These are phyloP conservation scores for Kodamaea fungicola DNA, from an alignment of 1,139 yeast species.

Conservation along the genomic window DNA sequence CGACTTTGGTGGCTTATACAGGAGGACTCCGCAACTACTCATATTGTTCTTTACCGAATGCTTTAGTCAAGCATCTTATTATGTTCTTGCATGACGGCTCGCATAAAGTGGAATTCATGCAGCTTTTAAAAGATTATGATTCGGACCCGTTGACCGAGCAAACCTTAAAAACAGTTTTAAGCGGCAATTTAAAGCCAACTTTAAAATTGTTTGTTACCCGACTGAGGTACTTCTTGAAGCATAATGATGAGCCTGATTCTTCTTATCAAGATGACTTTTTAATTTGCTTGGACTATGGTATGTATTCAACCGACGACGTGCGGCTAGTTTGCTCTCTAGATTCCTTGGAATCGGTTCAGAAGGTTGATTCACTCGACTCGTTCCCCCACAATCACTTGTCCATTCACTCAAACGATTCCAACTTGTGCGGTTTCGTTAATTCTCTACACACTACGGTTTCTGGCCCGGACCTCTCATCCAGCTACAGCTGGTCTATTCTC, in stretches of 20 bases:
- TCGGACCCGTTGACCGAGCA: constrained; percentile 11
- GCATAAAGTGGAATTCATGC: constrained; percentile 3
- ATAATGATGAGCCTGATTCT: constrained; percentile 17
- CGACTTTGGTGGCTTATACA: constrained; percentile 29
- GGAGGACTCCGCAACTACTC: constrained; percentile 44
- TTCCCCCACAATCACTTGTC: constrained; percentile 38
- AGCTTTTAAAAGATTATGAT: neutral
- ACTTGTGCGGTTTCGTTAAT: constrained; percentile 32
- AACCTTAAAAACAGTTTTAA: constrained; percentile 35
- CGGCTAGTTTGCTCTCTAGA: constrained; percentile 15
- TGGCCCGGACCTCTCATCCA: constrained; percentile 21
- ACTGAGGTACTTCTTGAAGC: constrained; percentile 43
- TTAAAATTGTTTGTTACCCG: constrained; percentile 44
- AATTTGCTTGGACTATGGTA: constrained; percentile 32
- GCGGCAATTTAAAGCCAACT: constrained; percentile 46
- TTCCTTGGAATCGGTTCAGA: constrained; percentile 3
- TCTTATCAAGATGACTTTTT: constrained; percentile 35
- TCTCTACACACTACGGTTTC: constrained; percentile 29
- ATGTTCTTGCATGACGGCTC: constrained; percentile 3
- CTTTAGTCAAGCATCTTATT: constrained; percentile 15
- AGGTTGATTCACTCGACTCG: constrained; percentile 19
- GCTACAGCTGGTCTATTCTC: constrained; percentile 20
- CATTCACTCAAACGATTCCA: constrained; percentile 39
- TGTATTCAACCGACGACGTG: constrained; percentile 31
- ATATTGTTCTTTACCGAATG: constrained; percentile 39